Conservation (phyloP, 176 grass and related monocot species). For the Oryza punctata region DNA sequence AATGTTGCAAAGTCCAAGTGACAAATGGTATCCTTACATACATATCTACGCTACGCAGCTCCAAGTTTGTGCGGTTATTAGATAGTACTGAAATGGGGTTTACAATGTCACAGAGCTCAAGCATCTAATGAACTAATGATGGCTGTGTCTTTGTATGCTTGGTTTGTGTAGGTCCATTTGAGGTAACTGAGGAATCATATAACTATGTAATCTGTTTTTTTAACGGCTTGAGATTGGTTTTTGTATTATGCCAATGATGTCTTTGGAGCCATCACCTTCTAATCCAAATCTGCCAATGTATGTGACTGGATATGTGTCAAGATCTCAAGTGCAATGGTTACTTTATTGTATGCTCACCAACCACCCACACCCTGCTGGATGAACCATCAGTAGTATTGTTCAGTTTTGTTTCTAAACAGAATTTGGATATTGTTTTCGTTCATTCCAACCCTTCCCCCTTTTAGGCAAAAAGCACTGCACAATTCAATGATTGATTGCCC, state of each 20-base stretch:
- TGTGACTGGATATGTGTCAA: not conserved
- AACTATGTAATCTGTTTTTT: not conserved
- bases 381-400: conserved; percentile 1
- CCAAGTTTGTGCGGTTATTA: not conserved
- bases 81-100: not conserved
- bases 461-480: not conserved
- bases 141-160: not conserved
- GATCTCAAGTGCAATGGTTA: not conserved
- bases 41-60: not conserved
- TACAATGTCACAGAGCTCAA: not conserved
- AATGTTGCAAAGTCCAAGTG: not conserved
- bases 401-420: not conserved
- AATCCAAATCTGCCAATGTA: not conserved
- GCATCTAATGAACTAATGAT: not conserved
- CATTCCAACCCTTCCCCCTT: not conserved
- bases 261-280: not conserved
- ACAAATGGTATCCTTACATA: no score
- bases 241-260: not conserved
- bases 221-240: not conserved
- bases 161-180: not conserved
- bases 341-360: not conserved
- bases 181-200: not conserved
- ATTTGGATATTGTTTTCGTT: not conserved
- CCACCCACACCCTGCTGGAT: not conserved
- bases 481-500: not conserved